These are phyloP conservation scores for Mycena vulgaris DNA, from an alignment of 768 basidiomycete genomes.

Conservation along the genomic window DNA sequence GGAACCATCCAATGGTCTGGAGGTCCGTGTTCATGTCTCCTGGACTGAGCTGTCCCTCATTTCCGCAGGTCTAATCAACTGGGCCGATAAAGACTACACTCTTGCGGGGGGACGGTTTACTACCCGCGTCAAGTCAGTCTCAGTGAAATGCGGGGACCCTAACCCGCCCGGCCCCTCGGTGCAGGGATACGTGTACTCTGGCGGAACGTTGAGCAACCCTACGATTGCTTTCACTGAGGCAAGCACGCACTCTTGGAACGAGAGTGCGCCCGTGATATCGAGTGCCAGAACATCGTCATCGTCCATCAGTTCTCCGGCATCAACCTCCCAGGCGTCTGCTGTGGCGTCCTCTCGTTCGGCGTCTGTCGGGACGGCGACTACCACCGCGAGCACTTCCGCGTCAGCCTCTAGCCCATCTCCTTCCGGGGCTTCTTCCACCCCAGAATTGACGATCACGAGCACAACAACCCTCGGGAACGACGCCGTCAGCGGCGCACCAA, in stretches of 20 bases:
- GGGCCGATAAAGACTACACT: slow-evolving; percentile 81
- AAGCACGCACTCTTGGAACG: background rate
- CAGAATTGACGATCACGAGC: background rate
- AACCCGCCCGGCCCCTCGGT: slow-evolving; percentile 57
- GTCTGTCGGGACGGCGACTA: background rate
- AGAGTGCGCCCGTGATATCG: background rate
- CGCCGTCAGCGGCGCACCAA: slow-evolving; percentile 9
- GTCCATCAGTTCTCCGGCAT: background rate
- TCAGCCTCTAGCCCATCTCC: background rate
- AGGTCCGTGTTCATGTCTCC: slow-evolving; percentile 22
- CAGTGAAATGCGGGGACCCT: slow-evolving; percentile 74
- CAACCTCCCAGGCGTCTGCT: background rate
- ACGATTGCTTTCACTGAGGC: slow-evolving; percentile 5
- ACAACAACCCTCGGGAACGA: slow-evolving; percentile 1
- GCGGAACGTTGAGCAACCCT: slow-evolving; percentile 9
- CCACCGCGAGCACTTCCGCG: background rate
- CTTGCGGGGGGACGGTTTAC: slow-evolving; percentile 80
- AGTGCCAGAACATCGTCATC: background rate
- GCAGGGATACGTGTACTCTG: slow-evolving; percentile 73
- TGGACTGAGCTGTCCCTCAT: background rate
- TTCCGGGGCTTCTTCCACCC: background rate
- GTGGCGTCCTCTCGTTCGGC: background rate
- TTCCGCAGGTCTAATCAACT: slow-evolving; percentile 76
- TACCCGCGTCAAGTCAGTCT: slow-evolving; percentile 71
- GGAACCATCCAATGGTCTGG: slow-evolving; percentile 76